Conservation (phyloP, 148 eudicot species). For the Fagopyrum homotropicum region DNA sequence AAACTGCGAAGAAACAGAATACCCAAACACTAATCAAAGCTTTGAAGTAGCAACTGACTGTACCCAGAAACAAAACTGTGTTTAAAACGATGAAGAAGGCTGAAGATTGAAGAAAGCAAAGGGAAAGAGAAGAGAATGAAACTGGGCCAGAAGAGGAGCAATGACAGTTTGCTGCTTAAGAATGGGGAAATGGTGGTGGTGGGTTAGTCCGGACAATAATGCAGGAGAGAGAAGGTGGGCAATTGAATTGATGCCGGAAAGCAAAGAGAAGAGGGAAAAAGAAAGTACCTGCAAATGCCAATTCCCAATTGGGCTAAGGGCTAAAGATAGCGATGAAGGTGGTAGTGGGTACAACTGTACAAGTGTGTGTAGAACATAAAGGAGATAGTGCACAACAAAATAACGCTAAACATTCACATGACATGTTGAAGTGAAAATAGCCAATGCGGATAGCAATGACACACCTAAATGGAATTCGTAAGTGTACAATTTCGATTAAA, state of each 20-base stretch:
- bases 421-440: not conserved
- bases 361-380: not conserved
- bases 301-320: not conserved
- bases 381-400: not conserved
- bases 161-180: not conserved
- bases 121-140: not conserved
- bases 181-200: not conserved
- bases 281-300: not conserved
- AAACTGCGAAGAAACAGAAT: not conserved
- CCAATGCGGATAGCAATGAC: not conserved
- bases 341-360: not conserved
- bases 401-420: slow-evolving; percentile 3
- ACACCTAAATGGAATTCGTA: too few relatives aligned
- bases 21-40: not conserved
- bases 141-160: not conserved
- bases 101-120: not conserved
- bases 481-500: too few relatives aligned
- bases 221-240: slow-evolving; percentile 10
- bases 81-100: not conserved
- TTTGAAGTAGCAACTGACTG: not conserved
- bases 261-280: not conserved
- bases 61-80: not conserved
- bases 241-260: slow-evolving; percentile 3
- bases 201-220: slow-evolving; percentile 12
- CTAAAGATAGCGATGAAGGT: not conserved